Evolutionary conservation across 78 protist genomes (phyloP), one percentile per base, ranked within the genome.

Genomic region (Salpingoeca rosetta): DNA sequence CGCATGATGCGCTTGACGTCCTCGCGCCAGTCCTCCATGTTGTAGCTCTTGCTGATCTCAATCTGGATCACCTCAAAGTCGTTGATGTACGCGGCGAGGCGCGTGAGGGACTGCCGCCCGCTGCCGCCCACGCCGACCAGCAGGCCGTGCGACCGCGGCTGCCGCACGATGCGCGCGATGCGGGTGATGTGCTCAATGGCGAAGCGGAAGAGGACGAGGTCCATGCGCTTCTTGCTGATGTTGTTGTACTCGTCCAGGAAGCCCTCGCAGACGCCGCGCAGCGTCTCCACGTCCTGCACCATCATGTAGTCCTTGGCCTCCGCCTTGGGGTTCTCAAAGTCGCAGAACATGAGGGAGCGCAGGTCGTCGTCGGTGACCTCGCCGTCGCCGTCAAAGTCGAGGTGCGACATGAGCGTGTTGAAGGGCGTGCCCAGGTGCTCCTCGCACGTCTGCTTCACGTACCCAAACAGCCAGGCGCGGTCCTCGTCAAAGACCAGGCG

Each of bases 41-140:
- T 90, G 56, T 88, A 90, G 45, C 43, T 36, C 44, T 87, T 78
- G 35, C 88, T 44, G n/a, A 94, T 79, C 86, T 92, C 90, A 74
- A 94, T 74, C 39, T 45, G 41, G 57, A 89, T 40, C 73, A 94
- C 73, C 27, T 75, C 73, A 56, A 56, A 82, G 26, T 92, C 96
- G 42, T 89, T 77, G 43, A 92, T 84, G 86, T 82, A 92, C 36
- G 96, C 89, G 0, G 96, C 97, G 28, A 97, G 91, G 31, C 97
- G 82, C 31, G 98, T 89, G 37, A 97, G 83, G 2, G 93, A 80
- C 83, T 88, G 91, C 39, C 96, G 84, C 2, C 99, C 99, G 11
- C 93, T 83, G 35, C 99, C 99, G 22, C 96, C 95, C 42, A 96
- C 94, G 22, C 99, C 99, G 26, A 96, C 92, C 42, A 97, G 91